A percentile compares a stretch with the other conserved stretches of the same genome.
These are phyloP conservation scores for Yamadazyma olivae DNA, from an alignment of 805 yeast species.

Conservation along the genomic window DNA sequence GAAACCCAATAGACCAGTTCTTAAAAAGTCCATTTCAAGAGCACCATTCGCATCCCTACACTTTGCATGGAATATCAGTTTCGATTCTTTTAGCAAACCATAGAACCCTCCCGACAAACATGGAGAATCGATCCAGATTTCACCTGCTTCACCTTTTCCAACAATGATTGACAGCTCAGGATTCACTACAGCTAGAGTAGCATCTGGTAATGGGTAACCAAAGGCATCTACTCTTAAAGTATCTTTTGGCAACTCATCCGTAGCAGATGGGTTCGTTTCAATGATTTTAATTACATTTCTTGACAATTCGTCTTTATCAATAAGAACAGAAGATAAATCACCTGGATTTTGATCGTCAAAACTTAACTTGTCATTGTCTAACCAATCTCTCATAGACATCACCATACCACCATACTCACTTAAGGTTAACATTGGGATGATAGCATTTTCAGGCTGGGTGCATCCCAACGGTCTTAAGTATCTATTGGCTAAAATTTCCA, in stretches of 20 bases:
- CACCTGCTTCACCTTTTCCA: slow-evolving; percentile 81
- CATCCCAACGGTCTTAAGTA: slow-evolving; percentile 93
- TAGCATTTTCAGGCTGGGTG: slow-evolving; percentile 65
- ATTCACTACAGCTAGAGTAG: slow-evolving; percentile 88
- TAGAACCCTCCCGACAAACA: slow-evolving; percentile 89
- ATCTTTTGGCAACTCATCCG: slow-evolving; percentile 40
- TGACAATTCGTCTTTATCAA: slow-evolving; percentile 71
- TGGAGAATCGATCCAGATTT: slow-evolving; percentile 95
- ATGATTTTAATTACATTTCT: slow-evolving; percentile 69
- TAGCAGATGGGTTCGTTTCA: slow-evolving; percentile 51
- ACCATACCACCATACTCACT: slow-evolving; percentile 97
- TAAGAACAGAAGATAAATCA: slow-evolving; percentile 60
- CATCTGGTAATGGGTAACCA: slow-evolving; percentile 93
- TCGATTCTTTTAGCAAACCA: slow-evolving; percentile 65
- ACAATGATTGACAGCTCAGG: slow-evolving; percentile 83
- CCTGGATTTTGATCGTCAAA: slow-evolving; percentile 26
- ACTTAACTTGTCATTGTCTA: slow-evolving; percentile 26
- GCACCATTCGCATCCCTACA: slow-evolving; percentile 71
- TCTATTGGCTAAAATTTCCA: slow-evolving; percentile 82
- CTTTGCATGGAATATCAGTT: slow-evolving; percentile 74
- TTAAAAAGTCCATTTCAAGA: slow-evolving; percentile 71
- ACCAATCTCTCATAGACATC: slow-evolving; percentile 87
- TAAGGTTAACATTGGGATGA: slow-evolving; percentile 84
- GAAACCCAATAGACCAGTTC: slow-evolving; percentile 92
- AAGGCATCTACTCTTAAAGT: slow-evolving; percentile 78